These are phyloP conservation scores for Millerozyma miso DNA, from an alignment of 805 yeast genomes.

Conservation along the genomic window DNA sequence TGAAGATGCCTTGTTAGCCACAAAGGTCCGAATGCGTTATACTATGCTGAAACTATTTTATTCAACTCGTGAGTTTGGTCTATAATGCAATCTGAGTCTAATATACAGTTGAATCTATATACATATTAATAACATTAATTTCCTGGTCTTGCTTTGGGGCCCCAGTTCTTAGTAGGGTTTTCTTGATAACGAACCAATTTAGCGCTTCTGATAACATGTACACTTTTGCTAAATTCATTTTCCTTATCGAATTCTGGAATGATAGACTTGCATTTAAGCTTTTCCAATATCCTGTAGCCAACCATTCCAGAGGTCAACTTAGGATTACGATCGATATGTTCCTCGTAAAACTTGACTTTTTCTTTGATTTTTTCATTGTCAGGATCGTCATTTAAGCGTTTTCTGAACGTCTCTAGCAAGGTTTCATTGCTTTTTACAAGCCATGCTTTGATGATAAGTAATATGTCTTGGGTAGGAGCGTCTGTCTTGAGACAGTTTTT, in stretches of 20 bases:
- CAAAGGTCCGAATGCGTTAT: no score
- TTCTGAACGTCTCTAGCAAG: constrained; percentile 15
- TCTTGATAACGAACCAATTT: constrained; percentile 86
- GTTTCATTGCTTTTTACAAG: constrained; percentile 24
- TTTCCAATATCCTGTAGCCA: constrained; percentile 53
- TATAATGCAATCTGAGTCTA: no score
- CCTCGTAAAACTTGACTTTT: constrained; percentile 18
- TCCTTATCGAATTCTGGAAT: constrained; percentile 47
- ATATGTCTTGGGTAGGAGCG: constrained; percentile 78
- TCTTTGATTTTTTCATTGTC: constrained; percentile 8
- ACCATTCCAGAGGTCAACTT: constrained; percentile 39
- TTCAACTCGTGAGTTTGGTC: no score
- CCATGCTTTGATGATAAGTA: constrained; percentile 72
- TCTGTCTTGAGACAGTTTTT: constrained; percentile 84
- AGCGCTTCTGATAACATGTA: constrained; percentile 62
- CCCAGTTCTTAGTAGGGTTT: constrained; percentile 95
- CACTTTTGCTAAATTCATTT: constrained; percentile 53
- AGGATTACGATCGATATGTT: constrained; percentile 31
- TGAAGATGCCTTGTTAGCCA: no score
- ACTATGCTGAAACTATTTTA: no score
- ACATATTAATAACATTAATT: background rate
- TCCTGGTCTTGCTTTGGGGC: constrained; percentile 84
- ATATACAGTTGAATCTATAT: background rate
- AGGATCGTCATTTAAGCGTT: constrained; percentile 4
- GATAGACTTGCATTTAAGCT: constrained; percentile 30